Percentiles rank a stretch among this genome's conserved stretches.
phyloP scores from a whole-genome alignment of 306 rosid species.

The Rosa rugosa region DNA sequence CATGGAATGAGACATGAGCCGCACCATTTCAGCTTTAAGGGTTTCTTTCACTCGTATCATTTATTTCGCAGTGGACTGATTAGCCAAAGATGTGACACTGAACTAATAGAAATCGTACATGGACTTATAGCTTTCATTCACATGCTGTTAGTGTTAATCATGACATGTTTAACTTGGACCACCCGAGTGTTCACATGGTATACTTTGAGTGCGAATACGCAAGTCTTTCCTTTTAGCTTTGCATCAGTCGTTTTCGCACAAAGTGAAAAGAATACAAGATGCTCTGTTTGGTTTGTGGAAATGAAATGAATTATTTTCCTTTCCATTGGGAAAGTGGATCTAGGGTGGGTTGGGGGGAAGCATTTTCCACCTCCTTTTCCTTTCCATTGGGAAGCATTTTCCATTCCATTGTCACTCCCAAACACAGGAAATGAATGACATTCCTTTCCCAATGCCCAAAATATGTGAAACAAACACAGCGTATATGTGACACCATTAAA shows the following conservation, averaged over 20 bases:
- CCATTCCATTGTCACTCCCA: too few species aligned
- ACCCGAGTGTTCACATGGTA: neutral
- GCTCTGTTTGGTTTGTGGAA: too few species aligned
- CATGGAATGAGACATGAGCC: neutral
- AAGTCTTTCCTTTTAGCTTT: neutral
- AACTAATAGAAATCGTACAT: neutral
- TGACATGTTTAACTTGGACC: neutral
- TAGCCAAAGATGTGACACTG: neutral
- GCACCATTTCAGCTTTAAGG: neutral
- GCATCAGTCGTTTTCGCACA: neutral
- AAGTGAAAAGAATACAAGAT: neutral
- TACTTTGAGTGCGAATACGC: neutral
- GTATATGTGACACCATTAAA: too few species aligned
- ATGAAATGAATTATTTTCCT: too few species aligned
- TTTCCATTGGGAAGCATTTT: too few species aligned
- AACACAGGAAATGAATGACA: too few species aligned
- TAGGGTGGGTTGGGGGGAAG: too few species aligned
- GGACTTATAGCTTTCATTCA: neutral
- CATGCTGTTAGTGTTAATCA: neutral
- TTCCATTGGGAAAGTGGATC: too few species aligned
- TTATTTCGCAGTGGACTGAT: neutral
- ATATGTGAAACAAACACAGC: too few species aligned
- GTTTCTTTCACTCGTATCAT: neutral
- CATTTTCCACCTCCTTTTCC: too few species aligned
- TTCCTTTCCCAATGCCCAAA: too few species aligned